Base-by-base conservation (phyloP, 2,329 filamentous ascomycete species). In the Xylogone sp. region DNA sequence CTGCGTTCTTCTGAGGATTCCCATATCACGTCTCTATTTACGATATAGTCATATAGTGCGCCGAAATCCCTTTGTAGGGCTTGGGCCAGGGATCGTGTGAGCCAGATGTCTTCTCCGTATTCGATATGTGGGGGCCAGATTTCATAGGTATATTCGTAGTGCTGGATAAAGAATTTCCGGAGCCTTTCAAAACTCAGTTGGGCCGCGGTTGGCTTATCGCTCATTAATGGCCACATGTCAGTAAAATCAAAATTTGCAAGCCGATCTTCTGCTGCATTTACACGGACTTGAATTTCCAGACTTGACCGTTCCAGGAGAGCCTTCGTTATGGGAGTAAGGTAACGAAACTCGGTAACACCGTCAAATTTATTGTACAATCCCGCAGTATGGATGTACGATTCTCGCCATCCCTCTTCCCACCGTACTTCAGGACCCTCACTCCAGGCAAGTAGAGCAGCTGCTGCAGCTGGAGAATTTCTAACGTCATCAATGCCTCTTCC, bases 21-120 rank as follows among this genome's bases (percentile, higher is more conserved):
- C 83, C 85, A 89, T 0, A 78, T 64, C 3, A 87, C 76, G 45
- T 87, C 81, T 4, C 83, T 77, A 64, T 88, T 80, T 16, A 89
- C 84, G 1, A 88, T 70, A 55, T 86, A 87, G 60, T 88, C 84
- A 59, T 89, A 89, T 1, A 89, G 69, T 0, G 82, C 79, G 2
- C 82, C 81, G 59, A 89, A 88, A 57, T 88, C 86, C 27, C 71
- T 73, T 56, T 86, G 82, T n/a, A 89, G 64, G 2, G 71, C 72
- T 45, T 76, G 73, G 1, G 76, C 76, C 18, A 87, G 64, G 2
- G 73, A 76, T 42, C 85, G 74, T 3, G 78, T 84, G 12, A 88
- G 71, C 84, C 84, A 88, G 39, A 73, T 72, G 9, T 78, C 75
- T 27, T 76, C 70, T 8, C 65, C 72, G 1, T 71, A 68, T 9